Percentiles rank a stretch among this genome's conserved stretches.
phyloP scores from a whole-genome alignment of 768 basidiomycete genomes.

The Russula griseocarnosa region DNA sequence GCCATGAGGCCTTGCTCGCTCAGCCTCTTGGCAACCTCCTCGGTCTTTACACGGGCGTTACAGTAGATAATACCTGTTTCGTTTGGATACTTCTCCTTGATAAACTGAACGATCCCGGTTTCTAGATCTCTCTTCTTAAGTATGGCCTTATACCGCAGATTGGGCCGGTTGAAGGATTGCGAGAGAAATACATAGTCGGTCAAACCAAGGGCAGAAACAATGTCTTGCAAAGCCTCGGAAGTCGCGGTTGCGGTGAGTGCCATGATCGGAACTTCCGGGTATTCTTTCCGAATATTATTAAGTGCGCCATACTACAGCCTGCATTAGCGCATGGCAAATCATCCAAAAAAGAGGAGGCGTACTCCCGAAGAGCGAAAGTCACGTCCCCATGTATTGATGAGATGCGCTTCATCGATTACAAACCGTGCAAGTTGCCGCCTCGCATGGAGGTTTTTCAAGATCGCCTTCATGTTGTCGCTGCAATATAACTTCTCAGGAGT shows the following conservation, averaged over 20 bases:
- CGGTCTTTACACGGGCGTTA: slow-evolving; percentile 64
- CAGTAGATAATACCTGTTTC: slow-evolving; percentile 87
- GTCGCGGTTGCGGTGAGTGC: slow-evolving; percentile 96
- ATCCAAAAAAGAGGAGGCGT: slow-evolving; percentile 3
- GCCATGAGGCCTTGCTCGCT: slow-evolving; percentile 58
- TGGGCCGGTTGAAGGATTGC: slow-evolving; percentile 92
- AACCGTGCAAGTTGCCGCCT: slow-evolving; percentile 70
- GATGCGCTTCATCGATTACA: slow-evolving; percentile 96
- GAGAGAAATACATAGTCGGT: slow-evolving; percentile 53
- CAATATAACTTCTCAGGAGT: slow-evolving; percentile 86
- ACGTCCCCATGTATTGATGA: slow-evolving; percentile 91
- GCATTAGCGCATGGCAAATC: neutral
- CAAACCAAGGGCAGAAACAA: slow-evolving; percentile 66
- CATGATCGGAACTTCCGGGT: slow-evolving; percentile 84
- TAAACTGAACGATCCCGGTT: slow-evolving; percentile 63
- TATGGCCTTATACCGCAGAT: slow-evolving; percentile 71
- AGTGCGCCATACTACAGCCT: slow-evolving; percentile 34
- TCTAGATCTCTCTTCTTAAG: slow-evolving; percentile 45
- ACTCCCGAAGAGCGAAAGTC: slow-evolving; percentile 64
- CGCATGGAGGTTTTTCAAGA: slow-evolving; percentile 56
- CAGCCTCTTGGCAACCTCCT: slow-evolving; percentile 70
- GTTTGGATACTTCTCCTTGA: slow-evolving; percentile 51
- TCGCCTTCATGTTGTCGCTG: slow-evolving; percentile 50
- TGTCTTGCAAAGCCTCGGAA: slow-evolving; percentile 69
- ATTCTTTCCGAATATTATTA: slow-evolving; percentile 61